These are phyloP conservation scores for Hsuehochloa calcarea DNA, from an alignment of 176 grass and related monocot genomes.

Conservation along the genomic window DNA sequence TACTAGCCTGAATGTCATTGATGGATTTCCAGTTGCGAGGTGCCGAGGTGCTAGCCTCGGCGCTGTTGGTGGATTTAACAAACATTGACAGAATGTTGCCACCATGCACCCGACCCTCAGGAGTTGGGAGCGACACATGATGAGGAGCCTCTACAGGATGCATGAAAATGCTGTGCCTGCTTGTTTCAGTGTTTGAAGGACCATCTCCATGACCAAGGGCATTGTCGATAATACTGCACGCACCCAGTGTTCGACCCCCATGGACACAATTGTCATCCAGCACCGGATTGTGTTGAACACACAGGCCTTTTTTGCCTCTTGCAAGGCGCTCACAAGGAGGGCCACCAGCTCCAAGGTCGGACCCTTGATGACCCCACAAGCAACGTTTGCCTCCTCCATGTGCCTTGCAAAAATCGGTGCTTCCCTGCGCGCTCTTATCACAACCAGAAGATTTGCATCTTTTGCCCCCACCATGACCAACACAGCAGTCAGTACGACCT, in stretches of 20 bases:
- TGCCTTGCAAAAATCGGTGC: conserved; percentile 79
- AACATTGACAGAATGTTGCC: conserved; percentile 57
- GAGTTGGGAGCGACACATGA: background rate
- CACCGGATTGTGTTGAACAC: conserved; percentile 45
- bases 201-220: conserved; percentile 6
- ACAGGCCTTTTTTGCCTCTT: conserved; percentile 62
- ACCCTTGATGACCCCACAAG: conserved; percentile 51
- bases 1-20: background rate
- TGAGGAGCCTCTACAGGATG: background rate
- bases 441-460: conserved; percentile 58
- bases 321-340: conserved; percentile 62
- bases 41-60: background rate
- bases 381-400: conserved; percentile 84
- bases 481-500: conserved; percentile 68
- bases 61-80: background rate
- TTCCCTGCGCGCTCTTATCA: conserved; percentile 79
- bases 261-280: conserved; percentile 58
- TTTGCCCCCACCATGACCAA: conserved; percentile 86
- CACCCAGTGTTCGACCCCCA: conserved; percentile 39
- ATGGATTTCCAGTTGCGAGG: conserved; percentile 22
- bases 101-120: conserved; percentile 73
- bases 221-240: background rate
- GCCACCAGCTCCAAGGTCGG: conserved; percentile 28
- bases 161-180: conserved; percentile 25
- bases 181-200: conserved; percentile 18